A percentile compares a stretch with the other conserved stretches of the same genome.
phyloP scores from a whole-genome alignment of 108 stramenopile genomes.

The Skeletonema potamos region DNA sequence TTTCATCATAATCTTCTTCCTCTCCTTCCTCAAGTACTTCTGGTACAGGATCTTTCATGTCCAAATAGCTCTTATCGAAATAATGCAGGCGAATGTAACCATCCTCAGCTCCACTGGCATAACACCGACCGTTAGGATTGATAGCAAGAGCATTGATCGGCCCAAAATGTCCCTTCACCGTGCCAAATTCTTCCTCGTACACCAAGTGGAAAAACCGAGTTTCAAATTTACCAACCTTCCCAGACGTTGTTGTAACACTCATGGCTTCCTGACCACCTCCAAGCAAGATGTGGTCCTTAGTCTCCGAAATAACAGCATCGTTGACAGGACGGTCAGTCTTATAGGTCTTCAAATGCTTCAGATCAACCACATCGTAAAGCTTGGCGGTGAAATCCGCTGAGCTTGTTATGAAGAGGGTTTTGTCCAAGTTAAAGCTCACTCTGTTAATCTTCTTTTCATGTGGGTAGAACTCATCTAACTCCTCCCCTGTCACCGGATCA shows the following conservation, averaged over 20 bases:
- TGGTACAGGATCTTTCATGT: constrained; percentile 95
- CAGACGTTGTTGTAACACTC: constrained; percentile 98
- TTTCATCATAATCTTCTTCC: constrained; percentile 57
- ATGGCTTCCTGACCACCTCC: constrained; percentile 99
- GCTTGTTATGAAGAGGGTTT: constrained; percentile 93
- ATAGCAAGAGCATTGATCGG: constrained; percentile 99
- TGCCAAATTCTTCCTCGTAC: constrained; percentile 96
- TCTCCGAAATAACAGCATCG: constrained; percentile 95
- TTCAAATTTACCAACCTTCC: constrained; percentile 98
- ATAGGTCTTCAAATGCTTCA: constrained; percentile 91
- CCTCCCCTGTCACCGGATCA: constrained; percentile 84
- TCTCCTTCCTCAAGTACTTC: constrained; percentile 73
- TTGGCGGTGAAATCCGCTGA: constrained; percentile 95
- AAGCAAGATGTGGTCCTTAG: constrained; percentile 94
- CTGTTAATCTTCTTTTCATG: constrained; percentile 95
- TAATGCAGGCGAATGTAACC: constrained; percentile 96
- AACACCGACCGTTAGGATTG: constrained; percentile 92
- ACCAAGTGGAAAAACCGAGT: constrained; percentile 96
- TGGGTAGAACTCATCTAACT: constrained; percentile 73
- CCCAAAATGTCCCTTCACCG: constrained; percentile 98
- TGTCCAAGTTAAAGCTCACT: constrained; percentile 91
- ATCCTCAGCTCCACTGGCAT: constrained; percentile 94
- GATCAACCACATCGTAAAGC: constrained; percentile 91
- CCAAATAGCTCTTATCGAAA: constrained; percentile 95
- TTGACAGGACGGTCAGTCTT: constrained; percentile 98